Conservation (phyloP, 78 protist genomes). For the Emiliania huxleyi region DNA sequence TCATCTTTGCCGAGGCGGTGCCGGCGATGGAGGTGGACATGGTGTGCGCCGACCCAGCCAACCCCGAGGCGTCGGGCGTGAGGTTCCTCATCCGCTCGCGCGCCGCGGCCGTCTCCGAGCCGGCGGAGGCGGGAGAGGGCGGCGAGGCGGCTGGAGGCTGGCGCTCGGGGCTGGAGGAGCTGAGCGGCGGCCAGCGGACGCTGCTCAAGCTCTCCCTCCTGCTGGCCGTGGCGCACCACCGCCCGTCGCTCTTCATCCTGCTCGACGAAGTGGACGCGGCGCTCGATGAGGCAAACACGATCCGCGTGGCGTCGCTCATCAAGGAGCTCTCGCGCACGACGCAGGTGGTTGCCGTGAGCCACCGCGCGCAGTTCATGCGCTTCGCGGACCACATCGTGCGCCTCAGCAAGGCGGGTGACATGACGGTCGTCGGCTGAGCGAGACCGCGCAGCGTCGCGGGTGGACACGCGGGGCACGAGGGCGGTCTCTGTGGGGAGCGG, state of each 20-base stretch:
- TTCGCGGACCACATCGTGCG: not conserved
- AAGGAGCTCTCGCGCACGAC: not conserved
- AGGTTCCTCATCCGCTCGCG: not conserved
- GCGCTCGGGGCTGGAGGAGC: not conserved
- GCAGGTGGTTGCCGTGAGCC: not conserved
- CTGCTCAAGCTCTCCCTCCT: not conserved
- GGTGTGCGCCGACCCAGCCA: not conserved
- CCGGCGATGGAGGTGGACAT: not conserved
- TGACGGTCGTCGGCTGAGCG: not conserved
- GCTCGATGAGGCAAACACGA: not conserved
- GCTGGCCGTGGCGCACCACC: not conserved
- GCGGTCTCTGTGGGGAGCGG: too few relatives aligned
- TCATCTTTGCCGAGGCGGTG: not conserved
- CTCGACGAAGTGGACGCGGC: slow-evolving; percentile 34
- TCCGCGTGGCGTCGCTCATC: not conserved
- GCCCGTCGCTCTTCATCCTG: not conserved
- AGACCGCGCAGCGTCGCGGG: too few relatives aligned
- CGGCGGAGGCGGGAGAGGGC: not conserved
- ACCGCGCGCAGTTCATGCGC: not conserved
- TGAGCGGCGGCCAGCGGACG: slow-evolving; percentile 9
- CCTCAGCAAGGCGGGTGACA: not conserved
- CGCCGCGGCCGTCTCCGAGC: not conserved
- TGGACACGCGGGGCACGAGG: too few relatives aligned
- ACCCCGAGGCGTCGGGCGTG: not conserved
- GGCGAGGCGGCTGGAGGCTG: not conserved